phyloP scores from a whole-genome alignment of 352 stramenopile species.

The Elongisporangium undulatum region DNA sequence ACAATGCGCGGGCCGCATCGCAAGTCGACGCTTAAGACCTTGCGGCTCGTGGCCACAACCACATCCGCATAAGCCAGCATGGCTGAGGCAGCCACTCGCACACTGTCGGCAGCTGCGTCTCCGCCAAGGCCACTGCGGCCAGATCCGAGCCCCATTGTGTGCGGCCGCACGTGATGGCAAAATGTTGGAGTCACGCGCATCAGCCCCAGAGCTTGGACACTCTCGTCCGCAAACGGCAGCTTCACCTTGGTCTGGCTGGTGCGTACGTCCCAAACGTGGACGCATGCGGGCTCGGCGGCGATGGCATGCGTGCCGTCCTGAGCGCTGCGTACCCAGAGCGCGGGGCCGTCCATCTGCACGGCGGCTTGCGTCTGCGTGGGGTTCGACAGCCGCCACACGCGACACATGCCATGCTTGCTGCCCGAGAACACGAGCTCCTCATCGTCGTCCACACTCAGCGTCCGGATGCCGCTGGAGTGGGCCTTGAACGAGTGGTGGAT shows the following conservation, averaged over 20 bases:
- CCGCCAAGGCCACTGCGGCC: not conserved
- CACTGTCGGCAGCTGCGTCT: not conserved
- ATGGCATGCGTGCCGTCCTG: conserved; percentile 28
- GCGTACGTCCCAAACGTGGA: conserved; percentile 67
- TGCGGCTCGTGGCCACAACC: conserved; percentile 40
- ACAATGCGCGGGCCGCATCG: conserved; percentile 43
- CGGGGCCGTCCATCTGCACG: conserved; percentile 19
- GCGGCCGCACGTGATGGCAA: not conserved
- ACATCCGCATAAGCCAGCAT: conserved; percentile 31
- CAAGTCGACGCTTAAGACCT: conserved; percentile 42
- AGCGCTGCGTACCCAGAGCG: conserved; percentile 17
- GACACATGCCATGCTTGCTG: conserved; percentile 72
- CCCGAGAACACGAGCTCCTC: conserved; percentile 61
- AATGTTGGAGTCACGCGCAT: conserved; percentile 11
- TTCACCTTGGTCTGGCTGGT: conserved; percentile 56
- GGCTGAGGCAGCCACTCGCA: not conserved
- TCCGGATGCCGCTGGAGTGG: conserved; percentile 56
- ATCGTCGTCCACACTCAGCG: conserved; percentile 46
- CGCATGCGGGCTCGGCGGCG: conserved; percentile 31
- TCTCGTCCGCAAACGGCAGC: conserved; percentile 50
- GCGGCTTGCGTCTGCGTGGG: conserved; percentile 20
- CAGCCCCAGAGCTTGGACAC: conserved; percentile 32
- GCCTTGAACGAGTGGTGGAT: conserved; percentile 54
- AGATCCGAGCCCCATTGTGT: not conserved
- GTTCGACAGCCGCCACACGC: conserved; percentile 60